Evolutionary conservation across 208 protist genomes (phyloP), one percentile per base, ranked within the genome.

Genomic region (Leishmania tarentolae): DNA sequence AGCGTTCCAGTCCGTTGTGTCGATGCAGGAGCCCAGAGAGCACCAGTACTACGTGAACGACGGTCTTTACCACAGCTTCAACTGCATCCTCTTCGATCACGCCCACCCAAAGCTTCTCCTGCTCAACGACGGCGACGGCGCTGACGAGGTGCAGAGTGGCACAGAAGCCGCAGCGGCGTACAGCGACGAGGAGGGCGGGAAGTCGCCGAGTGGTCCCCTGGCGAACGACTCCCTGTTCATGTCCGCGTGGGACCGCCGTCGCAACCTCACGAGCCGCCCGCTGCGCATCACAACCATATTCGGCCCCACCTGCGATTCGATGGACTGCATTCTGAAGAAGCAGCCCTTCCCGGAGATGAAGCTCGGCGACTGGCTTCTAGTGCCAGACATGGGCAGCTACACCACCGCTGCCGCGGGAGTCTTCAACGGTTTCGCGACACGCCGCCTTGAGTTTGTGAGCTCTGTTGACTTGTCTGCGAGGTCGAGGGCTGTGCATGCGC

Each of bases 1-100:
- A 66, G 82, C 76, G 24, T 68, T 76, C 56, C 77, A 84, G 74
- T 79, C 57, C 69, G 76, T 77, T 24, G 76, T 83, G 74, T 44
- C 74, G 72, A 79, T 83, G 69, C 76, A 86, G 31, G 78, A 81
- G 53, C 80, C 52, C 68, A 53, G 86, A 66, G 88, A 94, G 80
- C 84, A 89, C 44, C 88, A 95, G 83, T 97, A 96, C 86, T 97
- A 96, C 84, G 77, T 97, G 35, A 95, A 93, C 72, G 94, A 98
- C 71, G 94, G 94, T 42, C 83, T 97, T 73, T 98, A 98, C 83
- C 75, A 90, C 80, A 93, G 87, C 79, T 97, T 97, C 79, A 98
- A 98, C 88, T 96, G 89, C 83, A 88, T 98, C 42, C 52, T 97
- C 31, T 98, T 91, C 40, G 94, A 98, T 71, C 92, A 96, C 79